Base-by-base conservation (phyloP, 306 rosid species). In the Malus sylvestris region DNA sequence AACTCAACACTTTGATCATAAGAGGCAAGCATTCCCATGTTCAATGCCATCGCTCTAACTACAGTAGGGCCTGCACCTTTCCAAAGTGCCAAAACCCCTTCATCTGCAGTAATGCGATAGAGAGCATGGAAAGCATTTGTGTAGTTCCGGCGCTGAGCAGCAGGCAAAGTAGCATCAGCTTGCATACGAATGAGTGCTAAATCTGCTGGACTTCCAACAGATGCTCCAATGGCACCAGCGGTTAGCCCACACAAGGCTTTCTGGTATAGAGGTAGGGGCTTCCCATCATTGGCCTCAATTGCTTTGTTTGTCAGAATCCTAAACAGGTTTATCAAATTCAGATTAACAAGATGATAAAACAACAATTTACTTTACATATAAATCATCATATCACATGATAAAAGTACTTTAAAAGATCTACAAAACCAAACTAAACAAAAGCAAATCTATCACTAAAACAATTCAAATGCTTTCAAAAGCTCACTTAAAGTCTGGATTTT, bases 1-100 rank as follows among this genome's bases (percentile, higher is more conserved):
- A 92, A 89, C 79, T 95, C 99, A 68, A 91, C 97, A 86, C 97
- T 73, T 81, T 95, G 99, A 76, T 95, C 99, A 76, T 95, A 95
- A 29, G 99, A 95, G 57, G 99, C 97, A 74, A 95, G 99, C 99
- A 95, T 95, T 25, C 99, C 99, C 99, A 95, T 95, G 86, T 95
- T 95, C 91, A 95, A 85, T 67, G 97, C 99, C 99, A 95, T 95
- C 46, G 99, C 99, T 80, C 99, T 89, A 27, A 95, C 97, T 1
- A 95, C 99, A 74, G 99, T 95, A 25, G 99, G 99, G 6, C 99
- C 99, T 8, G 99, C 99, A 77, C 99, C 99, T 77, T 95, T 95
- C 99, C 99, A 95, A 44, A 95, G 97, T 5, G 99, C 89, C 84
- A 95, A 81, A 74, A 95, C 85, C 49, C 99, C 99, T 82, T 95